Evolutionary conservation across 2,329 filamentous ascomycete genomes (phyloP), one percentile per base, ranked within the genome.

Genomic region (Claviceps pusilla): DNA sequence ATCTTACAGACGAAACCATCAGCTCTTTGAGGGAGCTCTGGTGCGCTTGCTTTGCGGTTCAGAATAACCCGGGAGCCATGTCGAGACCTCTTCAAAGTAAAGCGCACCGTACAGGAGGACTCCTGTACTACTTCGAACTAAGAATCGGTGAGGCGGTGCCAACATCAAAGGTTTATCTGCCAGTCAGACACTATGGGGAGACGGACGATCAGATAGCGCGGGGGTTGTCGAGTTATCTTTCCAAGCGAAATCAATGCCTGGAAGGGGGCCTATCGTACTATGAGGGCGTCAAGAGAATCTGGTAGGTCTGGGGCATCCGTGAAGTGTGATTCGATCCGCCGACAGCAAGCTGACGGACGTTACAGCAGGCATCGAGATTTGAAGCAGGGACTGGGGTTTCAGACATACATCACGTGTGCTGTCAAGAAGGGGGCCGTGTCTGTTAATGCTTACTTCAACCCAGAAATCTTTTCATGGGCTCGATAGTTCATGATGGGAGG

Each of bases 101-200:
- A 10, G 53, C 54, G 35, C 67, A 69, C 51, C 60, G 66, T 1
- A 69, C 67, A 3, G 63, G 62, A 1, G 67, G 67, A 3, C 61
- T 68, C 24, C 61, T 69, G 3, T 69, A 66, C 57, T 62, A 69
- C 47, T 56, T 66, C 45, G 68, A 69, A 53, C 57, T 69, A n/a
- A 54, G 50, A 19, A 50, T 57, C 7, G 52, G 55, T 9, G 56
- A 43, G 9, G 16, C 35, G 6, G 14, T 28, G 0, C 67, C 68
- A 0, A 60, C 58, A 11, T 56, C 61, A 0, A 69, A 69, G 56
- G 57, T 65, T 1, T 69, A 70, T 49, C 57, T 70, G 24, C 68
- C 68, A 1, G 67, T 67, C 0, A 59, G 66, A 1, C 68, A 70
- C 53, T 70, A 69, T 45, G 60, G 60, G 6, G 42, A 52, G n/a